Evolutionary conservation across 495 filamentous ascomycete species (phyloP), one percentile per base, ranked within the genome.

Genomic region (Xylaria sp.): DNA sequence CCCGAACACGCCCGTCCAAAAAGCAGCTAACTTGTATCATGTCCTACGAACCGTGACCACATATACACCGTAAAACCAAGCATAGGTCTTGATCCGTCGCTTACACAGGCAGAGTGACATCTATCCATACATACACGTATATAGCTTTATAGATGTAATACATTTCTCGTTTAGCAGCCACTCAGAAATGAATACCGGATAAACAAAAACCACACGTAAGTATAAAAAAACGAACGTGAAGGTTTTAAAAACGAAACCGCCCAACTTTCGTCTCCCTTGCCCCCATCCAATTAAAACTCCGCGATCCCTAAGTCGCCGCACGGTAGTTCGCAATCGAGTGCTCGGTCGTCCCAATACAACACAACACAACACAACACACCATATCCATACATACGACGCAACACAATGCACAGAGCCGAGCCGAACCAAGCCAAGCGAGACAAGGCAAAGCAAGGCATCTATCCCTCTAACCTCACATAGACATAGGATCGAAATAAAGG

Each of bases 301-400:
- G n/a, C 67, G 67, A 69, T 69, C 67, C 58, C 41, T 29, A 24
- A 35, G 57, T 41, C 29, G 31, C 14, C 44, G 31, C 9, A 31
- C 15, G 31, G 43, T 15, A 1, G 5, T n/a, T 24, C 9, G 43
- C 67, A 26, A 69, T 69, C 67, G 67, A 69, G 43, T 5, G 24
- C 24, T n/a, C n/a, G n/a, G n/a, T n/a, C n/a, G n/a, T 12, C 1
- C 0, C 15, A 9, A 19, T 24, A 33, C 44, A 29, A 35, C 21
- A 26, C 24, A 65, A 48, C 35, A 2, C 44, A 35, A 35, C 17
- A 12, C 43, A 46, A 19, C 43, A 11, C 17, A 46, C n/a, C n/a
- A n/a, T n/a, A n/a, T n/a, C n/a, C n/a, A n/a, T n/a, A n/a, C n/a
- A 35, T 4, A 5, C 58, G 15, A 46, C 17, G 46, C 46, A 50